phyloP scores from a whole-genome alignment of 352 stramenopile species.

The Globisporangium paddicum region DNA sequence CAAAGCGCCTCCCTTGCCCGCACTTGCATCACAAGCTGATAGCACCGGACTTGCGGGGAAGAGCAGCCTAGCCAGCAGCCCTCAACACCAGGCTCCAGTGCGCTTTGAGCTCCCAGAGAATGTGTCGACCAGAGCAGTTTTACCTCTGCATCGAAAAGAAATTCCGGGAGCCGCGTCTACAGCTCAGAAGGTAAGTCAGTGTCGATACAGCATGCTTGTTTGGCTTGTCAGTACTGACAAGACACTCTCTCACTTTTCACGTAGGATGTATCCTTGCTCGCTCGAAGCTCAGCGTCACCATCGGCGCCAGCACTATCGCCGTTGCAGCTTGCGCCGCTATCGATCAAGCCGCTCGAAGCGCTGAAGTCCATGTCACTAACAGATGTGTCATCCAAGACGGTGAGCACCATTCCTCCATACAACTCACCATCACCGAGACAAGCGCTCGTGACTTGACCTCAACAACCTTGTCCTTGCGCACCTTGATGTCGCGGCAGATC shows the following conservation, averaged over 20 bases:
- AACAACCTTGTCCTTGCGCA: background rate
- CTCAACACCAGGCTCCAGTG: background rate
- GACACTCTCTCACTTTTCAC: background rate
- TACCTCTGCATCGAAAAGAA: background rate
- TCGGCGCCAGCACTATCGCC: background rate
- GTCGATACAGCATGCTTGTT: background rate
- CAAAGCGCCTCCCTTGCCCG: background rate
- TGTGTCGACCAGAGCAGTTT: background rate
- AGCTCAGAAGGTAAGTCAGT: background rate
- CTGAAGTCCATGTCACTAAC: slow-evolving; percentile 9
- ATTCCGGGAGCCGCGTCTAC: background rate
- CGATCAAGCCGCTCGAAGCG: slow-evolving; percentile 22
- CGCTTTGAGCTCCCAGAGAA: background rate
- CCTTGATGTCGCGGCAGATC: background rate
- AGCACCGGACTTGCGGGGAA: background rate
- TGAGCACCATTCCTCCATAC: background rate
- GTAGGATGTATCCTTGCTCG: background rate
- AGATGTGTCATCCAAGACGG: slow-evolving; percentile 7
- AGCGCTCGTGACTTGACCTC: background rate
- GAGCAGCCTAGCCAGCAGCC: background rate
- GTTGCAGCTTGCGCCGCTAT: slow-evolving; percentile 16
- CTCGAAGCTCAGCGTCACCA: background rate
- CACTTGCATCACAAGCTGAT: background rate
- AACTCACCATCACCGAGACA: background rate
- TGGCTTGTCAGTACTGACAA: background rate